Evolutionary conservation across 768 basidiomycete species (phyloP), one percentile per base, ranked within the genome.

Genomic region (Hysterangium stoloniferum): DNA sequence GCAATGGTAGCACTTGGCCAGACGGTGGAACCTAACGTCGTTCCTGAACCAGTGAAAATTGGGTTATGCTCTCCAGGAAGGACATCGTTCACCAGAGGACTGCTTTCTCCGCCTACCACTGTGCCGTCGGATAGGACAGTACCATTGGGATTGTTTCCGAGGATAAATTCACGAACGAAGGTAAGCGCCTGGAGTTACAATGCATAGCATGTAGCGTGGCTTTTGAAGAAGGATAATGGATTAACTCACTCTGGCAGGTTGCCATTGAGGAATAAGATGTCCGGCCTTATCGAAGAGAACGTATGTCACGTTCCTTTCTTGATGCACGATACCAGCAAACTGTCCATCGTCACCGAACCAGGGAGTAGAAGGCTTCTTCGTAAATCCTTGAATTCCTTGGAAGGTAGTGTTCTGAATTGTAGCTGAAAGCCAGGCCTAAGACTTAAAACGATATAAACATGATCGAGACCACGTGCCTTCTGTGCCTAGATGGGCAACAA

Each of bases 1-100:
- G 69, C 70, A 40, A 75, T 70, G 2, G 80, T 83, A 0, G 74
- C 74, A 0, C 69, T 61, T 8, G 81, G 79, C 57, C 73, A 79
- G n/a, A 75, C 64, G 57, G 74, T 78, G 9, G 77, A 79, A 19
- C 75, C 79, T 33, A 65, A 67, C 9, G 73, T 74, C 12, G 72
- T 68, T 1, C 69, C 67, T 33, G 46, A 48, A 6, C 55, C 52
- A 37, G 34, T 45, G 44, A 46, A 52, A 4, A 52, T 46, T 2
- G 52, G 52, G n/a, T 44, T 34, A 15, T 35, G 15, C 13, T 36
- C 15, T 15, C 36, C 52, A 13, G 43, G 52, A 24, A 52, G 34
- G n/a, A 40, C 27, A 36, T 37, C 43, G 22, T 27, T 6, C 8
- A 15, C 32, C 19, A 35, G 32, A 7, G 35, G 31, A n/a, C 17